These are phyloP conservation scores for Phytophthora chlamydospora DNA, from an alignment of 352 stramenopile species.

Conservation along the genomic window DNA sequence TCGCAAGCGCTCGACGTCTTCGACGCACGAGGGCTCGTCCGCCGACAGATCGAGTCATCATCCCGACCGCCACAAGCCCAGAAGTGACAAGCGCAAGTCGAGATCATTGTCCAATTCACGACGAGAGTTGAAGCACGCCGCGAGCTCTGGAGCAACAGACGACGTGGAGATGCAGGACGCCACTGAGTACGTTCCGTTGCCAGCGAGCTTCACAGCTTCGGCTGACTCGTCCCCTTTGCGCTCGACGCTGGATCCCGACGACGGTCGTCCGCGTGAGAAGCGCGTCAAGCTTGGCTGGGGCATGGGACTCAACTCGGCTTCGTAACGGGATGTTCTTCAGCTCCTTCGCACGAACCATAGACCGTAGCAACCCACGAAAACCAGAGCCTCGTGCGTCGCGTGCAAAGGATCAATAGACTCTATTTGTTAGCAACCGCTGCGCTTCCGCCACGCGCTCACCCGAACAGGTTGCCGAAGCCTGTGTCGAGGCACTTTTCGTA, in stretches of 20 bases:
- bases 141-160: constrained; percentile 3
- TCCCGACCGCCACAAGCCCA: constrained; percentile 26
- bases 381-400: constrained; percentile 16
- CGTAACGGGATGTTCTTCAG: constrained; percentile 20
- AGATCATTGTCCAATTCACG: constrained; percentile 29
- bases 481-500: constrained; percentile 63
- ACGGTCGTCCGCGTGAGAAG: constrained; percentile 43
- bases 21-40: constrained; percentile 14
- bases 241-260: constrained; percentile 3
- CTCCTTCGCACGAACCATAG: constrained; percentile 14
- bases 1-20: constrained; percentile 34
- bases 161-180: constrained; percentile 42
- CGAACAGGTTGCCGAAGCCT: constrained; percentile 59
- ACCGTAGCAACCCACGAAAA: constrained; percentile 12
- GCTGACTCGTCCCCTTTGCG: constrained; percentile 20
- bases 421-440: constrained; percentile 29
- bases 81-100: constrained; percentile 40
- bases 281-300: constrained; percentile 80
- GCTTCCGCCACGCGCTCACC: constrained; percentile 21
- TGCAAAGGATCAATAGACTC: constrained; percentile 42
- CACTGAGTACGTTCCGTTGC: constrained; percentile 56
- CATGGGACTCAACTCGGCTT: constrained; percentile 64
- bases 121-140: constrained; percentile 17
- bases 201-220: constrained; percentile 48
- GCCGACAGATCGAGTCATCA: constrained; percentile 30